phyloP scores from a whole-genome alignment of 371 early-diverging fungal genomes.

The Batkoa obscura region DNA sequence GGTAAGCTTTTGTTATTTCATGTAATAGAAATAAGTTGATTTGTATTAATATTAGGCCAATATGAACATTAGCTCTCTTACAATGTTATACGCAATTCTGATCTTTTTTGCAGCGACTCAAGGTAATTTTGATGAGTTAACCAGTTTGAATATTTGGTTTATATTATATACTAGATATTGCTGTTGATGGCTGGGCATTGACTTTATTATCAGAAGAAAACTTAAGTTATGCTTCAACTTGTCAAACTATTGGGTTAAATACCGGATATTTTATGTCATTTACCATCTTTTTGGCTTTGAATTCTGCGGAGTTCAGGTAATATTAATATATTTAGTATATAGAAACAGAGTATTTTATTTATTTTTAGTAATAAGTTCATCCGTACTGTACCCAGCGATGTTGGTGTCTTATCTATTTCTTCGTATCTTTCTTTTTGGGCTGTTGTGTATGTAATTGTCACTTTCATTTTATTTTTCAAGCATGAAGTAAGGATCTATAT shows the following conservation, averaged over 20 bases:
- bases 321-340: neutral
- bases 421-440: slow-evolving; percentile 86
- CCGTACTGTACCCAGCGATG: slow-evolving; percentile 37
- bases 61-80: slow-evolving; percentile 40
- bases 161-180: slow-evolving; percentile 45
- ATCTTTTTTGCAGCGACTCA: slow-evolving; percentile 94
- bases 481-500: slow-evolving; percentile 28
- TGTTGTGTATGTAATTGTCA: slow-evolving; percentile 61
- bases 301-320: slow-evolving; percentile 69
- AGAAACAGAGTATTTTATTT: neutral
- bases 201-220: slow-evolving; percentile 77
- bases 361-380: slow-evolving; percentile 67
- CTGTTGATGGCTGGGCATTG: slow-evolving; percentile 95
- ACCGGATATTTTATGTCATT: slow-evolving; percentile 88
- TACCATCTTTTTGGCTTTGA: slow-evolving; percentile 88
- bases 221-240: slow-evolving; percentile 75
- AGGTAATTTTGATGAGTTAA: slow-evolving; percentile 11
- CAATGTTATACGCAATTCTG: slow-evolving; percentile 45
- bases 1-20: slow-evolving; percentile 10
- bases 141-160: neutral
- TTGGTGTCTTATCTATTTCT: slow-evolving; percentile 61
- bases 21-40: neutral
- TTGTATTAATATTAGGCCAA: slow-evolving; percentile 16
- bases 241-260: slow-evolving; percentile 92
- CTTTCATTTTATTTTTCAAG: slow-evolving; percentile 61